Evolutionary conservation across 768 basidiomycete genomes (phyloP).

Genomic region (Stropharia rugosoannulata): DNA sequence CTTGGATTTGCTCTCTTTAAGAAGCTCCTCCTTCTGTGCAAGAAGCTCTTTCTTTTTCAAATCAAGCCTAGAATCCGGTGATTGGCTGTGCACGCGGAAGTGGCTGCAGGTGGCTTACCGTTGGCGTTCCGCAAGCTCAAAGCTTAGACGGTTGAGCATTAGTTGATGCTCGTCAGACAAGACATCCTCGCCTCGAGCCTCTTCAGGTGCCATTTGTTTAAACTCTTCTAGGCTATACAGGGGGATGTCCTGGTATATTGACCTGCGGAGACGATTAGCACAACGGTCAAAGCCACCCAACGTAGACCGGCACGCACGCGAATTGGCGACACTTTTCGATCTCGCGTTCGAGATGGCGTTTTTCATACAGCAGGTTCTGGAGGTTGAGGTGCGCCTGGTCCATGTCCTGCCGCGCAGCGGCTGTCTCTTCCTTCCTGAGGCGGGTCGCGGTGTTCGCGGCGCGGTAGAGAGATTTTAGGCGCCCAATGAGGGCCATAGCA

Average conservation of each 20-base stretch:
- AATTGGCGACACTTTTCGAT: slow-evolving; percentile 93
- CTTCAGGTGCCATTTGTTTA: slow-evolving; percentile 62
- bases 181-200: slow-evolving; percentile 58
- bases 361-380: slow-evolving; percentile 88
- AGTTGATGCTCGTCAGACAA: slow-evolving; percentile 75
- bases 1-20: slow-evolving; percentile 80
- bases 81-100: slow-evolving; percentile 4
- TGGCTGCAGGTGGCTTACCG: slow-evolving; percentile 46
- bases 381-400: slow-evolving; percentile 85
- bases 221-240: slow-evolving; percentile 74
- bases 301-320: slow-evolving; percentile 53
- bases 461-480: slow-evolving; percentile 78
- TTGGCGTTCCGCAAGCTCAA: slow-evolving; percentile 87
- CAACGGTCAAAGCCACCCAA: not conserved
- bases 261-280: slow-evolving; percentile 41
- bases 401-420: slow-evolving; percentile 84
- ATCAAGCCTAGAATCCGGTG: slow-evolving; percentile 55
- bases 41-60: slow-evolving; percentile 65
- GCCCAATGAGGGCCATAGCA: slow-evolving; percentile 74
- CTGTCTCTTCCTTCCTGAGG: slow-evolving; percentile 63
- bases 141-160: slow-evolving; percentile 84
- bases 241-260: slow-evolving; percentile 86
- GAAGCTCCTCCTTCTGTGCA: slow-evolving; percentile 72
- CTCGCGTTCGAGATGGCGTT: slow-evolving; percentile 85
- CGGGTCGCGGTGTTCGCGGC: slow-evolving; percentile 71